Evolutionary conservation across 1,284 basidiomycete genomes (phyloP).

Genomic region (Cystobasidium slooffiae): DNA sequence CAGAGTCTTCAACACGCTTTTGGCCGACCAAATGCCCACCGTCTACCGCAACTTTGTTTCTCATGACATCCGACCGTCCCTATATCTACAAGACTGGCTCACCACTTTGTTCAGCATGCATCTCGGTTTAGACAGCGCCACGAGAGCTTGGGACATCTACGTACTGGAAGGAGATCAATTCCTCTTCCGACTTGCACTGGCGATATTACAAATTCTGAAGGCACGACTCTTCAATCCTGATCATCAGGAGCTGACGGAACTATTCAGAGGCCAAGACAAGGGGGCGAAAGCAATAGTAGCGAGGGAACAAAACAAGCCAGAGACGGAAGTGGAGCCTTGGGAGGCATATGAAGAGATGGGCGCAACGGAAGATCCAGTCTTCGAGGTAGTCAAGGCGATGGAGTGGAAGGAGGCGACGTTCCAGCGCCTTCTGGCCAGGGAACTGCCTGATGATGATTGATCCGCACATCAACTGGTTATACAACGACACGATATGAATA

Average conservation of each 20-base stretch:
- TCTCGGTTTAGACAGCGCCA: constrained; percentile 52
- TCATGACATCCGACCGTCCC: constrained; percentile 76
- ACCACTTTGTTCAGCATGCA: constrained; percentile 65
- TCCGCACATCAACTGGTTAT: not conserved
- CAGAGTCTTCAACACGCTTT: constrained; percentile 85
- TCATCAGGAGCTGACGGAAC: constrained; percentile 69
- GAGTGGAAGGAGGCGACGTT: constrained; percentile 91
- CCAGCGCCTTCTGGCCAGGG: constrained; percentile 77
- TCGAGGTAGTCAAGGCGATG: constrained; percentile 75
- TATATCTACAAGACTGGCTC: constrained; percentile 77
- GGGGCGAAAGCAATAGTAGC: constrained; percentile 52
- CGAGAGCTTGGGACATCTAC: constrained; percentile 63
- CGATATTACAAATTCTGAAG: constrained; percentile 82
- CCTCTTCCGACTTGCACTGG: constrained; percentile 78
- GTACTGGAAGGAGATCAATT: constrained; percentile 85
- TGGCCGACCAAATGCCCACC: constrained; percentile 92
- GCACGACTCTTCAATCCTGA: constrained; percentile 85
- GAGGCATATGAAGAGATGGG: constrained; percentile 88
- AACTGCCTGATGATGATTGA: constrained; percentile 70
- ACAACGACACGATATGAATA: not conserved
- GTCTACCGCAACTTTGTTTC: constrained; percentile 96
- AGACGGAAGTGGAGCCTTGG: constrained; percentile 63
- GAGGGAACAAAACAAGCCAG: constrained; percentile 53
- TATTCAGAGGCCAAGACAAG: constrained; percentile 57
- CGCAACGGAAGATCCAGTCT: constrained; percentile 77